Conservation (phyloP, 352 stramenopile species). For the Phytophthora citricola region DNA sequence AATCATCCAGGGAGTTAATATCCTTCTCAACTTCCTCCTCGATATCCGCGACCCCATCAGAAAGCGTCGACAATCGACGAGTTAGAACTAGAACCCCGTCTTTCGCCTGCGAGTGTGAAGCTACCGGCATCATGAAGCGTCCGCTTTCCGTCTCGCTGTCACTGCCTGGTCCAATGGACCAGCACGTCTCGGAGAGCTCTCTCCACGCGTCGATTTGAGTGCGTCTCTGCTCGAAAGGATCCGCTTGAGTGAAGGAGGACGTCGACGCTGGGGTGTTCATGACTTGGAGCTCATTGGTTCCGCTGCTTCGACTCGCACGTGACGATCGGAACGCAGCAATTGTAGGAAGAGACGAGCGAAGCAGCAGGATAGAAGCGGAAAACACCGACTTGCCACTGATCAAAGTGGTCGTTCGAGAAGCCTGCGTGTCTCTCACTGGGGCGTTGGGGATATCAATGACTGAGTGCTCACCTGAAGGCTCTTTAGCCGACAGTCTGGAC, state of each 20-base stretch:
- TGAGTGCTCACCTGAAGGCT: conserved; percentile 2
- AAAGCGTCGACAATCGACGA: conserved; percentile 26
- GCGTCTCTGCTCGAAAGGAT: not conserved
- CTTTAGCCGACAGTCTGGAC: conserved; percentile 13
- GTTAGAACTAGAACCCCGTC: conserved; percentile 3
- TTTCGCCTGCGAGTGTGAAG: not conserved
- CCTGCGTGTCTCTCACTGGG: conserved; percentile 1
- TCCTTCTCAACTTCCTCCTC: conserved; percentile 14
- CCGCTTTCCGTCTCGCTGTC: conserved; percentile 39
- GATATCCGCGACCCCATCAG: conserved; percentile 21
- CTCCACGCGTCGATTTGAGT: conserved; percentile 22
- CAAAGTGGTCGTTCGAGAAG: conserved; percentile 16
- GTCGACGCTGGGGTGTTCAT: conserved; percentile 17
- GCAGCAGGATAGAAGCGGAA: conserved; percentile 20
- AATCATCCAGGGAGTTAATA: conserved; percentile 24
- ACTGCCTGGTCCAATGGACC: conserved; percentile 40
- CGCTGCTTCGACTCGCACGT: conserved; percentile 3
- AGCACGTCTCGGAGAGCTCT: conserved; percentile 40
- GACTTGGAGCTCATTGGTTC: not conserved
- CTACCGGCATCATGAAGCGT: conserved; percentile 3
- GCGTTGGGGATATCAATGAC: conserved; percentile 16
- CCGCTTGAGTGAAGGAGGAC: conserved; percentile 1
- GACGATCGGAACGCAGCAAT: conserved; percentile 10
- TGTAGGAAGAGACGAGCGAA: conserved; percentile 19
- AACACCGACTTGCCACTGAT: conserved; percentile 31